Conservation (phyloP, 371 early-diverging fungal genomes). For the Lichtheimia ornata region DNA sequence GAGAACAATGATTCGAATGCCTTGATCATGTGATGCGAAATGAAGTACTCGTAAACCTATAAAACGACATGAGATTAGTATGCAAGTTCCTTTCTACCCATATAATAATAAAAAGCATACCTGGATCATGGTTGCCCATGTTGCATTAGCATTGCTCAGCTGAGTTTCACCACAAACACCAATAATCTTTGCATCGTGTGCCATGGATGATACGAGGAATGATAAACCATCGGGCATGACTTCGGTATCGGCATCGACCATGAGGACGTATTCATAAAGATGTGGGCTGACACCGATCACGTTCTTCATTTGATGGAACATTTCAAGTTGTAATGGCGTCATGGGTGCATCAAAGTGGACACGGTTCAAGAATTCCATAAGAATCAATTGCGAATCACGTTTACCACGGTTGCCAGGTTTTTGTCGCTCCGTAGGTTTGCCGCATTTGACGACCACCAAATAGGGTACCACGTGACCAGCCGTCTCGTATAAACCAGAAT, state of each 20-base stretch:
- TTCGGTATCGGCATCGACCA: constrained; percentile 97
- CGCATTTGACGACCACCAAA: constrained; percentile 91
- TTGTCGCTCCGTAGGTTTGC: constrained; percentile 69
- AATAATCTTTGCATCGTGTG: constrained; percentile 85
- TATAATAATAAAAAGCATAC: constrained; percentile 45
- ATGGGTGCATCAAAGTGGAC: constrained; percentile 93
- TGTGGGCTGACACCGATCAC: constrained; percentile 87
- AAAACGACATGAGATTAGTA: no score
- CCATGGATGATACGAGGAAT: constrained; percentile 82
- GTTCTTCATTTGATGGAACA: constrained; percentile 91
- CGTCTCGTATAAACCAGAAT: constrained; percentile 91
- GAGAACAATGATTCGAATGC: constrained; percentile 99
- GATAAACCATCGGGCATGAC: constrained; percentile 87
- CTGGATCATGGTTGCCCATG: constrained; percentile 99
- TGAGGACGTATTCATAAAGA: constrained; percentile 88
- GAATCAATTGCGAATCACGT: constrained; percentile 98
- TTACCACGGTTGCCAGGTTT: constrained; percentile 98
- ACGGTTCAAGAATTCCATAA: constrained; percentile 97
- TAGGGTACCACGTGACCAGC: constrained; percentile 86
- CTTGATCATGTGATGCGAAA: constrained; percentile 97
- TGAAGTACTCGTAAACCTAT: constrained; percentile 91
- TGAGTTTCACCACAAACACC: constrained; percentile 95
- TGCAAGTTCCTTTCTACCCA: no score
- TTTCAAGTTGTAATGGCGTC: constrained; percentile 90
- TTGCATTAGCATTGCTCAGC: constrained; percentile 85